Conservation (phyloP, 306 rosid species). For the Ormosia semicastrata region DNA sequence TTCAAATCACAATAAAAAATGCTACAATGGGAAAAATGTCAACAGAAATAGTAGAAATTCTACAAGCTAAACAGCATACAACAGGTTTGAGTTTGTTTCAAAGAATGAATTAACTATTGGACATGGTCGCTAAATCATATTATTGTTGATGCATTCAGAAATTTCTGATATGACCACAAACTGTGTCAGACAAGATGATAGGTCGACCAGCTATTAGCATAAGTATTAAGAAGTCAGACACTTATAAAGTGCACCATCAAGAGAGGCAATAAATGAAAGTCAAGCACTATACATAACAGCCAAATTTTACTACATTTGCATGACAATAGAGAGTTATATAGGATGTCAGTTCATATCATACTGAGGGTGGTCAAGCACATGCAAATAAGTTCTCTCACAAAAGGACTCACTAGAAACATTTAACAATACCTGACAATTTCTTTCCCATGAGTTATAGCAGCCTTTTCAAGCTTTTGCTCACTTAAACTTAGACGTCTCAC, state of each 20-base stretch:
- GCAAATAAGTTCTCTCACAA: not conserved
- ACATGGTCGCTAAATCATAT: not conserved
- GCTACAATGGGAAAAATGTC: not conserved
- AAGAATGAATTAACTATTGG: not conserved
- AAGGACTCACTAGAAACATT: conserved; percentile 1
- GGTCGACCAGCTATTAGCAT: not conserved
- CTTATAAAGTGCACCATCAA: not conserved
- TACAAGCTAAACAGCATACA: not conserved
- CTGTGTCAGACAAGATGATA: not conserved
- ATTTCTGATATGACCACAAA: not conserved
- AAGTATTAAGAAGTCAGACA: not conserved
- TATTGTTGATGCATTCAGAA: not conserved
- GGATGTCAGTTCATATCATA: not conserved
- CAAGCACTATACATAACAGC: not conserved
- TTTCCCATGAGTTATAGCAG: conserved; percentile 58
- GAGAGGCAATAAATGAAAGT: not conserved
- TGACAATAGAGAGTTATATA: not conserved
- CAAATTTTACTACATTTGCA: conserved; percentile 9
- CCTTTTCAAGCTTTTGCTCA: conserved; percentile 90
- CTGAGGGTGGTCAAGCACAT: not conserved
- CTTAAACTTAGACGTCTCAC: conserved; percentile 93
- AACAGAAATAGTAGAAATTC: not conserved
- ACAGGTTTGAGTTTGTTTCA: not conserved
- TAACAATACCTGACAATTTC: conserved; percentile 76
- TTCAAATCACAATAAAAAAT: not conserved